phyloP scores from a whole-genome alignment of 164 flowering plant genomes.

The Houttuynia cordata region DNA sequence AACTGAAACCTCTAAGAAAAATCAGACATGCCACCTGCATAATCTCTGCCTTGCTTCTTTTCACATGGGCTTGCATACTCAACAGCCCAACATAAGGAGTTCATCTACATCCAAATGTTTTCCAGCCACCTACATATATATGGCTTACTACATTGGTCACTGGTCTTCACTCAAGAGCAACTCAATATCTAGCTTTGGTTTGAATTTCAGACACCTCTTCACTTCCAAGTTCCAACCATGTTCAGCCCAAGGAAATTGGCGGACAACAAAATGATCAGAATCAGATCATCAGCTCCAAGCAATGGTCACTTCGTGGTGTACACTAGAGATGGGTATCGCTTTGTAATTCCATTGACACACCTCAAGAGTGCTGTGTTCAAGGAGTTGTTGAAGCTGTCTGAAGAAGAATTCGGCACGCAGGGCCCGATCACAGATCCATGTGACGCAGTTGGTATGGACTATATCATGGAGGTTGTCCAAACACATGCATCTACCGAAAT shows the following conservation, averaged over 20 bases:
- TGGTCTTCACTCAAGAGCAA: background rate
- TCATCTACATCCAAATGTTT: background rate
- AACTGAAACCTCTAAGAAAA: too few species aligned
- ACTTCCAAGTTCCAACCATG: slow-evolving; percentile 9
- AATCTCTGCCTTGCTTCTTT: background rate
- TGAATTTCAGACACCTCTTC: background rate
- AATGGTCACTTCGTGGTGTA: slow-evolving; percentile 22
- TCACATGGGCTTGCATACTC: background rate
- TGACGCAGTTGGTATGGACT: background rate
- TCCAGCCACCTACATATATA: background rate
- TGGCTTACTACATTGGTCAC: background rate
- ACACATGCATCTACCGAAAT: slow-evolving; percentile 1
- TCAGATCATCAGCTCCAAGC: slow-evolving; percentile 5
- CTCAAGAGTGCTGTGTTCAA: background rate
- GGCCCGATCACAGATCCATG: slow-evolving; percentile 1
- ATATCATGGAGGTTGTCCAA: background rate
- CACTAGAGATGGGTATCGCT: background rate
- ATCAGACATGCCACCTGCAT: slow-evolving; percentile 3
- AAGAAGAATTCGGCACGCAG: slow-evolving; percentile 5
- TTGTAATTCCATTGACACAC: background rate
- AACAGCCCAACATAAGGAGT: background rate
- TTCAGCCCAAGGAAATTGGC: slow-evolving; percentile 13
- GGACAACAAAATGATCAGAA: background rate
- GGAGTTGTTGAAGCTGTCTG: slow-evolving; percentile 4
- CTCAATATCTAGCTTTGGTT: background rate